phyloP scores from a whole-genome alignment of 305 asterid genomes.

The Petunia hybrid region DNA sequence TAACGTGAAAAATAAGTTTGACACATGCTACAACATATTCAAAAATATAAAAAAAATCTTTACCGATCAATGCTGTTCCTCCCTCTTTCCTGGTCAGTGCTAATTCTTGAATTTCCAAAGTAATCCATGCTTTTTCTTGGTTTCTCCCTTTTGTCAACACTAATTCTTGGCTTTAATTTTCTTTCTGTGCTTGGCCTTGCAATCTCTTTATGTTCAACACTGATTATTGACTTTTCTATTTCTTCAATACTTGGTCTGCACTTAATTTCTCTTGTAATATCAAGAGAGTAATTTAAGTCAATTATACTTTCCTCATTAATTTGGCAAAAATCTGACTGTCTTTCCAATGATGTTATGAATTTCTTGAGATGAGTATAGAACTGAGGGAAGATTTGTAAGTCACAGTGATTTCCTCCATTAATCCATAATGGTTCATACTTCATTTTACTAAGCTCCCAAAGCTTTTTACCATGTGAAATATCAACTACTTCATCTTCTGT shows the following conservation, averaged over 20 bases:
- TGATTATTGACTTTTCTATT: conserved; percentile 56
- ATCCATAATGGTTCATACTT: conserved; percentile 97
- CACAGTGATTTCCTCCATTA: conserved; percentile 94
- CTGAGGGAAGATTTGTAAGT: conserved; percentile 88
- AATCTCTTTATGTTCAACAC: conserved; percentile 77
- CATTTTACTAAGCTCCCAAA: conserved; percentile 87
- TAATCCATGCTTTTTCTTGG: conserved; percentile 58
- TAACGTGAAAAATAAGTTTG: not conserved
- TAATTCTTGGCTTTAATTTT: conserved; percentile 66
- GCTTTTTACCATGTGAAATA: conserved; percentile 87
- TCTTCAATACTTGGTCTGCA: conserved; percentile 51
- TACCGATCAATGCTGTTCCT: conserved; percentile 97
- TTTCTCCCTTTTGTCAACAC: conserved; percentile 78
- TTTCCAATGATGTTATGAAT: conserved; percentile 78
- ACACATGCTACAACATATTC: not conserved
- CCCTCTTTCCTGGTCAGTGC: conserved; percentile 75
- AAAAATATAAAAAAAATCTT: conserved; percentile 40
- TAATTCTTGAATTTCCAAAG: conserved; percentile 52
- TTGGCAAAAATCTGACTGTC: conserved; percentile 54
- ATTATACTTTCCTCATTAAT: conserved; percentile 20
- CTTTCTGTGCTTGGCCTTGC: conserved; percentile 80
- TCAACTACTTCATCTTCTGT: conserved; percentile 91
- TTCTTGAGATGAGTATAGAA: conserved; percentile 87
- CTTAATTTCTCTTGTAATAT: conserved; percentile 41
- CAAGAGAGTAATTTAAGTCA: conserved; percentile 16